Evolutionary conservation across 768 basidiomycete species (phyloP).

Genomic region (Lyophyllum atratum): DNA sequence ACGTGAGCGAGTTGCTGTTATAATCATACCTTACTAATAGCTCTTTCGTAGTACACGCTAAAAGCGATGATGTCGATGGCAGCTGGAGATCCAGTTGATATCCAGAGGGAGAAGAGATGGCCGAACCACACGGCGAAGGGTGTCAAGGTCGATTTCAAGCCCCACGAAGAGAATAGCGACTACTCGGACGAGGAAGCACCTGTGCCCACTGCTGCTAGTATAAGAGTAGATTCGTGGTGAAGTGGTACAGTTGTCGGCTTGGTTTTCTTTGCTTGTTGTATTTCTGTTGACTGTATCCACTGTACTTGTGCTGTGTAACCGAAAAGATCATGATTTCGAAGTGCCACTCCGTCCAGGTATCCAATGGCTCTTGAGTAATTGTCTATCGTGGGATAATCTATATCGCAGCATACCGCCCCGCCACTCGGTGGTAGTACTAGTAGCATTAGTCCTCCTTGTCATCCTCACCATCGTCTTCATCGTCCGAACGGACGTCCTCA

Average conservation of each 20-base stretch:
- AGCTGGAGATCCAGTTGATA: conserved; percentile 68
- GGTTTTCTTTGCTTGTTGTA: not conserved
- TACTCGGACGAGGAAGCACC: conserved; percentile 46
- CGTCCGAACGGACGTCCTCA: conserved; percentile 82
- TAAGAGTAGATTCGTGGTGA: conserved; percentile 10
- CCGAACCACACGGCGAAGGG: conserved; percentile 54
- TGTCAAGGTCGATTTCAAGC: conserved; percentile 58
- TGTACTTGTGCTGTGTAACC: not conserved
- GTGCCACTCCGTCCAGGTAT: not conserved
- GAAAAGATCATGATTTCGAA: not conserved
- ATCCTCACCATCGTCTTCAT: conserved; percentile 58
- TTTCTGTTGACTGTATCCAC: not conserved
- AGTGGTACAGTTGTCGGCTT: not conserved
- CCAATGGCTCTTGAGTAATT: not conserved
- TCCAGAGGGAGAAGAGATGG: conserved; percentile 80
- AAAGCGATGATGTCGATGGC: conserved; percentile 71
- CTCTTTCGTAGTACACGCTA: conserved; percentile 63
- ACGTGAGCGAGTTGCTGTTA: conserved; percentile 47
- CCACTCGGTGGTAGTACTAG: not conserved
- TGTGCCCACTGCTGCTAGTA: conserved; percentile 28
- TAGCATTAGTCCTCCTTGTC: conserved; percentile 29
- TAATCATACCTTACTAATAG: not conserved
- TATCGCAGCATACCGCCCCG: not conserved
- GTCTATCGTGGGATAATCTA: not conserved
- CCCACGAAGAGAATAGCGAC: conserved; percentile 60